Percentiles rank a stretch among this genome's conserved stretches.
phyloP scores from a whole-genome alignment of 176 grass and related monocot species.

The Metroxylon sagu region DNA sequence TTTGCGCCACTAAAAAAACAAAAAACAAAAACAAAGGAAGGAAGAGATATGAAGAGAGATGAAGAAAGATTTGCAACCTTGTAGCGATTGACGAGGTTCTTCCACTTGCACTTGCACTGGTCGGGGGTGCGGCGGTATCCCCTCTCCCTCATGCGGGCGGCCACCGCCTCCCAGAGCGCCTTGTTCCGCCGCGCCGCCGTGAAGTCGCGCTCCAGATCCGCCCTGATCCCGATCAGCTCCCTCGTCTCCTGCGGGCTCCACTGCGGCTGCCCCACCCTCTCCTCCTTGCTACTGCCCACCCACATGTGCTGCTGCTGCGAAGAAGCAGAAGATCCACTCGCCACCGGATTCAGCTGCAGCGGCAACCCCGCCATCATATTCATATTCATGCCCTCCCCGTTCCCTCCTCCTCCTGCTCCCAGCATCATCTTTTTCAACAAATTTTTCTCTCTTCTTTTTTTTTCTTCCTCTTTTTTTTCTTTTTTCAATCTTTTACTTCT shows the following conservation, averaged over 20 bases:
- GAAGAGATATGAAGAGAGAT: background rate
- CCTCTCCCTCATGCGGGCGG: constrained; percentile 34
- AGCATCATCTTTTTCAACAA: constrained; percentile 13
- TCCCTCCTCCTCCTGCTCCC: constrained; percentile 3
- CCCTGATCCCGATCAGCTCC: constrained; percentile 61
- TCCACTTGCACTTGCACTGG: constrained; percentile 32
- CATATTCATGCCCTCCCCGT: background rate
- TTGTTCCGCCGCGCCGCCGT: constrained; percentile 43
- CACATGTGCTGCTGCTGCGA: constrained; percentile 6
- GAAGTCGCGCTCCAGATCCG: constrained; percentile 56
- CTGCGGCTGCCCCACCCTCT: constrained; percentile 60
- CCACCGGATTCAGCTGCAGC: background rate
- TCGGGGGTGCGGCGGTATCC: constrained; percentile 70
- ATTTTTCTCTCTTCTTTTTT: background rate
- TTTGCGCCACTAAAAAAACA: background rate
- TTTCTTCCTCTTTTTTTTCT: background rate
- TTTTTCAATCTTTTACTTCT: constrained; percentile 36
- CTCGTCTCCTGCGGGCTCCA: constrained; percentile 75
- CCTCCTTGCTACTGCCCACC: constrained; percentile 22
- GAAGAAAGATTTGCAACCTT: constrained; percentile 4
- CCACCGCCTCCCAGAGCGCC: constrained; percentile 72
- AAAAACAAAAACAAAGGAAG: background rate
- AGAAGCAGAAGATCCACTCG: too few relatives aligned
- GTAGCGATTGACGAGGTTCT: constrained; percentile 18
- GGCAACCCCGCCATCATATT: background rate